These are phyloP conservation scores for Coemansia sp. DNA, from an alignment of 192 early-diverging fungal genomes.

Conservation along the genomic window DNA sequence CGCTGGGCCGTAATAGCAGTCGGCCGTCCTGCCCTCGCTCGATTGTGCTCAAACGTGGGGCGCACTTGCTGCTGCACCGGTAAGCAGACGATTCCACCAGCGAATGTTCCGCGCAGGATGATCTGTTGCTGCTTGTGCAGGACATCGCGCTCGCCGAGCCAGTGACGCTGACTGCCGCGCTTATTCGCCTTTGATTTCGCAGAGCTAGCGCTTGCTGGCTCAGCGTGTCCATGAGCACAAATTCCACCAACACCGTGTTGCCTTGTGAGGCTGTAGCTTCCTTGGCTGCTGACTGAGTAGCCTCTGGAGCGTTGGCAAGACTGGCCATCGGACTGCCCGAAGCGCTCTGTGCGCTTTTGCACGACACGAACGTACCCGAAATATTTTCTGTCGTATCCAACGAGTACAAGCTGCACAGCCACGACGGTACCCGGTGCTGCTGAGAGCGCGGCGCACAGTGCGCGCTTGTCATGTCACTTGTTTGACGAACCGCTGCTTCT, in stretches of 20 bases:
- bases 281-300: neutral
- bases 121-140: conserved; percentile 21
- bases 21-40: conserved; percentile 41
- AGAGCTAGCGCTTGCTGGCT: conserved; percentile 6
- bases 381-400: conserved; percentile 1
- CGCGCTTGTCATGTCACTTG: neutral
- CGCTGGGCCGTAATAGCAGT: conserved; percentile 27
- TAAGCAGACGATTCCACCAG: conserved; percentile 24
- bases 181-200: neutral
- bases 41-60: conserved; percentile 46
- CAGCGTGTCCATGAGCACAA: conserved; percentile 18
- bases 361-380: conserved; percentile 37
- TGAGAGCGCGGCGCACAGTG: neutral
- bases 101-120: conserved; percentile 17
- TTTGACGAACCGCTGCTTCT: neutral
- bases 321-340: neutral
- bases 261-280: neutral
- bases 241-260: conserved; percentile 13
- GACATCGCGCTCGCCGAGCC: conserved; percentile 11
- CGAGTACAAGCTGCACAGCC: neutral
- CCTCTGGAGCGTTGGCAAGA: neutral
- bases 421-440: conserved; percentile 6
- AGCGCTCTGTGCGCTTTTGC: conserved; percentile 22
- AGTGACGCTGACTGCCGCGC: conserved; percentile 6
- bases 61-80: conserved; percentile 29